Percentiles rank a stretch among this genome's conserved stretches.
Evolutionary conservation across 129 eudicot species (phyloP).

Genomic region (Tagetes patula): DNA sequence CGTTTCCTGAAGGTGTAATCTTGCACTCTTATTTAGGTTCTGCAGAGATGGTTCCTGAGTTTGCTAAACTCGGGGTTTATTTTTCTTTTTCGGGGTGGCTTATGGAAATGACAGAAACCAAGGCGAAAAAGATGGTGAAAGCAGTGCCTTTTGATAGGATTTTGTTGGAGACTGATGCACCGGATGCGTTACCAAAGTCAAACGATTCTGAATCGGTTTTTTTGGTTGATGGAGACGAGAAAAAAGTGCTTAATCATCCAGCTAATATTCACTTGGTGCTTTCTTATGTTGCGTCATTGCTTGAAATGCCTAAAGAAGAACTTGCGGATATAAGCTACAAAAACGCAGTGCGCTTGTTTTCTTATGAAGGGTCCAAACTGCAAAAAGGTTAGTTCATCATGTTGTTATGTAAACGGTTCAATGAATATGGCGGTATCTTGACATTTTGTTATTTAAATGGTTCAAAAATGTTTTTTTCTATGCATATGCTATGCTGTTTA

Average conservation of each 20-base stretch:
- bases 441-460: no score
- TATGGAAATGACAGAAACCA: constrained; percentile 69
- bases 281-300: constrained; percentile 65
- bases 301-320: constrained; percentile 64
- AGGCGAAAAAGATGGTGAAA: constrained; percentile 85
- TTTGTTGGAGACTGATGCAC: constrained; percentile 94
- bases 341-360: constrained; percentile 71
- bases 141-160: constrained; percentile 75
- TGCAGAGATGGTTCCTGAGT: constrained; percentile 92
- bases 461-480: no score
- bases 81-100: constrained; percentile 92
- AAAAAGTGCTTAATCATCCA: constrained; percentile 70
- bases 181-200: constrained; percentile 72
- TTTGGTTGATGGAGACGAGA: constrained; percentile 44
- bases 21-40: constrained; percentile 90
- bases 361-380: constrained; percentile 79
- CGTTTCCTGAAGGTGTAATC: constrained; percentile 82
- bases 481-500: no score
- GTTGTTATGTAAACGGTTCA: no score
- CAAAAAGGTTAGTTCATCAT: constrained; percentile 30
- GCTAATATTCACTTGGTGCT: constrained; percentile 78
- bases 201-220: constrained; percentile 38
- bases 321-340: constrained; percentile 59
- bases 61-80: constrained; percentile 82
- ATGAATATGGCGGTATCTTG: no score